Conservation (phyloP, 106 monocot species). For the Platanthera zijinensis region DNA sequence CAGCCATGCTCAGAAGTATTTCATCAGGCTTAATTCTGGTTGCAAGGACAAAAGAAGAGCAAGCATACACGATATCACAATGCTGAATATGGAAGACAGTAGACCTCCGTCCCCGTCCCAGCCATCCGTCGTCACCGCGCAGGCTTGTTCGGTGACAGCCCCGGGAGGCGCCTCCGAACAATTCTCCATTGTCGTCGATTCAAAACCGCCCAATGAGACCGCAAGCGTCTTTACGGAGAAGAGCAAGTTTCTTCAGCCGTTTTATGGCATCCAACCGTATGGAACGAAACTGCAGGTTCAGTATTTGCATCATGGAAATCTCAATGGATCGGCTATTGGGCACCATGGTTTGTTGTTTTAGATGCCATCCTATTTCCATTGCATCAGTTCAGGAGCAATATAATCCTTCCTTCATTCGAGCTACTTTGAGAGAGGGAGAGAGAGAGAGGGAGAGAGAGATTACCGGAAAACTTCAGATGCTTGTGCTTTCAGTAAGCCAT, state of each 20-base stretch:
- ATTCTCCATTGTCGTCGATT: conserved; percentile 21
- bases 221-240: neutral
- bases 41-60: conserved; percentile 86
- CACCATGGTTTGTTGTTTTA: conserved; percentile 9
- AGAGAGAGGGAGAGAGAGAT: too few relatives aligned
- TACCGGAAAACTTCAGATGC: neutral
- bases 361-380: neutral
- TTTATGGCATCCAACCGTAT: conserved; percentile 22
- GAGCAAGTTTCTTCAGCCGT: conserved; percentile 15
- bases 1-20: conserved; percentile 91
- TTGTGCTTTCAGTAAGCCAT: neutral
- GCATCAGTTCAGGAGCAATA: neutral
- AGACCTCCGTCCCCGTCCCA: conserved; percentile 32
- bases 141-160: conserved; percentile 17
- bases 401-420: neutral
- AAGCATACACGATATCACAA: conserved; percentile 94
- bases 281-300: conserved; percentile 23
- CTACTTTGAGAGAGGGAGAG: too few relatives aligned
- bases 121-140: conserved; percentile 20
- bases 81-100: conserved; percentile 40
- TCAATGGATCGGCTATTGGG: conserved; percentile 12
- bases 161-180: conserved; percentile 4
- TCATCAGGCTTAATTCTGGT: conserved; percentile 76
- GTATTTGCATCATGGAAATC: conserved; percentile 8
- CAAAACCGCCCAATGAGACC: conserved; percentile 20